Conservation (phyloP, 2,329 filamentous ascomycete genomes). For the Fusarium nisikadoi region DNA sequence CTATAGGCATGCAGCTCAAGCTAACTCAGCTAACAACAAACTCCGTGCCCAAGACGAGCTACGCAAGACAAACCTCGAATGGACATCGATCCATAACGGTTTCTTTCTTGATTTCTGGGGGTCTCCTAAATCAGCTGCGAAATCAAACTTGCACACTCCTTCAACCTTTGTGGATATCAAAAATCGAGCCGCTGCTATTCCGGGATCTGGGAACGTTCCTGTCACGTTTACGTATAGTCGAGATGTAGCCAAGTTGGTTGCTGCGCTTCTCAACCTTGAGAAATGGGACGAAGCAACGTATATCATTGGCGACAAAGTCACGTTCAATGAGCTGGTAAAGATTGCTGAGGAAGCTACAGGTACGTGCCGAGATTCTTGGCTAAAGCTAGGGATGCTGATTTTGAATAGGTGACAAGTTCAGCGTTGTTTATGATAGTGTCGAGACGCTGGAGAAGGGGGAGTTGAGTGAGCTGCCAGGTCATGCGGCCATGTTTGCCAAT, state of each 20-base stretch:
- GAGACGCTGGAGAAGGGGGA: constrained; percentile 1
- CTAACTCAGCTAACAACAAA: constrained; percentile 9
- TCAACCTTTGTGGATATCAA: neutral
- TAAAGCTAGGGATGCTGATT: fast-evolving
- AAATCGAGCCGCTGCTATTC: neutral
- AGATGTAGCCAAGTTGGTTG: neutral
- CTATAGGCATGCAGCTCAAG: neutral
- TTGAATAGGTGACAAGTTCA: neutral
- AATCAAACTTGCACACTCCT: neutral
- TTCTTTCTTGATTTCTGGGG: constrained; percentile 22
- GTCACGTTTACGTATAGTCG: neutral
- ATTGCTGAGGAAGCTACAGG: constrained; percentile 7
- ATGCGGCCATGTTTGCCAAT: neutral
- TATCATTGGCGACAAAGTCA: constrained; percentile 12
- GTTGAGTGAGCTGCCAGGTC: constrained; percentile 7
- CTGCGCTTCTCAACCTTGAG: neutral
- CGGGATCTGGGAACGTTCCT: neutral
- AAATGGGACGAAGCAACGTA: constrained; percentile 9
- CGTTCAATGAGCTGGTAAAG: neutral
- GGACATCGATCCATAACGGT: constrained; percentile 1
- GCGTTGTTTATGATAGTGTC: neutral
- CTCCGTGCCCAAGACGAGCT: constrained; percentile 6
- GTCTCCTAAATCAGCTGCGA: neutral
- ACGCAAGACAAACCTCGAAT: constrained; percentile 8
- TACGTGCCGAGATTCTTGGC: fast-evolving